Evolutionary conservation across 2,329 filamentous ascomycete species (phyloP).

Genomic region (Cladosporium velox): DNA sequence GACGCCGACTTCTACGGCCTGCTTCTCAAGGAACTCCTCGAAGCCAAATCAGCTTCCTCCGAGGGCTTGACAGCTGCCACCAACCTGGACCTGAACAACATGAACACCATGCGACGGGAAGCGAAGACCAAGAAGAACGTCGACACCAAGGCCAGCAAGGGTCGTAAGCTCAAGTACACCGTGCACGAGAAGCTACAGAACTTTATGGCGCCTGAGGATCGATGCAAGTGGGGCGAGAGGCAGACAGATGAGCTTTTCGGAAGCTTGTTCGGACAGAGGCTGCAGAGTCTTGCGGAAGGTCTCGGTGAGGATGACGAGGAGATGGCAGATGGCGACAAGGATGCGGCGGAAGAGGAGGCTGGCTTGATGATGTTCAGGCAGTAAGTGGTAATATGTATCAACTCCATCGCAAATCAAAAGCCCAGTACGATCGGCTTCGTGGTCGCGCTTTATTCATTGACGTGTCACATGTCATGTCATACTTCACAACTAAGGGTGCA

Average conservation of each 20-base stretch:
- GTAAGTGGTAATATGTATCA: constrained; percentile 11
- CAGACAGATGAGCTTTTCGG: constrained; percentile 68
- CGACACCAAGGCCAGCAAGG: constrained; percentile 93
- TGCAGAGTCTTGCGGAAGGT: constrained; percentile 46
- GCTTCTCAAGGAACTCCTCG: constrained; percentile 87
- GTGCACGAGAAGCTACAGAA: constrained; percentile 97
- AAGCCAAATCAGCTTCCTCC: constrained; percentile 71
- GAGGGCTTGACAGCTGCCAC: constrained; percentile 47
- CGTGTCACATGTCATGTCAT: neutral
- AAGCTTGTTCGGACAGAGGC: constrained; percentile 51
- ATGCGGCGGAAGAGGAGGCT: constrained; percentile 36
- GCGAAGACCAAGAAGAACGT: constrained; percentile 83
- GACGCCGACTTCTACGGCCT: constrained; percentile 94
- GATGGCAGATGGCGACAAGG: constrained; percentile 26
- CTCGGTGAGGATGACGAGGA: constrained; percentile 48
- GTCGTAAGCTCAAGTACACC: constrained; percentile 88
- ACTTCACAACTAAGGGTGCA: too few relatives aligned
- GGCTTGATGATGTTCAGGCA: constrained; percentile 38
- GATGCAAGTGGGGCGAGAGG: constrained; percentile 74
- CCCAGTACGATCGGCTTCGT: too few relatives aligned
- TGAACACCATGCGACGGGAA: constrained; percentile 60
- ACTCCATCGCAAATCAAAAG: neutral
- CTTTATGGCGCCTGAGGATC: constrained; percentile 92
- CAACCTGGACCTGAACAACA: constrained; percentile 40
- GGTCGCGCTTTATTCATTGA: neutral